phyloP scores from a whole-genome alignment of 257 asterid species.

The Thymus quinquecostatus region DNA sequence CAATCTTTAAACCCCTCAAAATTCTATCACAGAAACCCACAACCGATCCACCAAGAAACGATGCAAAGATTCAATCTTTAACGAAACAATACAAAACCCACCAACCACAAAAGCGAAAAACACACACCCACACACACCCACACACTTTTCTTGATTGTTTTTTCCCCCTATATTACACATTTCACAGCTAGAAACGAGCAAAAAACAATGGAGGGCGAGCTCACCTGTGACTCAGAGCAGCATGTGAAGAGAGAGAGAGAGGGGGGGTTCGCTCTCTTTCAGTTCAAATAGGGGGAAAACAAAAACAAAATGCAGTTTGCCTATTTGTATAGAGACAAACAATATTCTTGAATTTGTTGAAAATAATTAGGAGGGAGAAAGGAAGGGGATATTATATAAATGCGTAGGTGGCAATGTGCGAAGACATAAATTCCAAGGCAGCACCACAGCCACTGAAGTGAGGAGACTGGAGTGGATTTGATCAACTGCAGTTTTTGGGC shows the following conservation, averaged over 20 bases:
- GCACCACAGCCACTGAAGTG: conserved; percentile 44
- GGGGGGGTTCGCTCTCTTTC: conserved; percentile 1
- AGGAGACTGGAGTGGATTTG: conserved; percentile 19
- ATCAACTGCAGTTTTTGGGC: conserved; percentile 33
- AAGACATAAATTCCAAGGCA: conserved; percentile 37
- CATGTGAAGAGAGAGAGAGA: not conserved
- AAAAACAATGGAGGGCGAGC: conserved; percentile 23
- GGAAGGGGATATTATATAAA: conserved; percentile 31
- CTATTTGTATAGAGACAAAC: conserved; percentile 1
- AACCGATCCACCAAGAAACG: not conserved
- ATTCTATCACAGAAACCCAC: not conserved
- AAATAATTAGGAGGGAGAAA: not conserved
- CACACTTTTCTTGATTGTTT: not conserved
- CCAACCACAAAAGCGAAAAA: not conserved
- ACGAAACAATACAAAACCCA: not conserved
- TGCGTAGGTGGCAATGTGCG: conserved; percentile 38
- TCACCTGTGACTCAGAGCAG: conserved; percentile 32
- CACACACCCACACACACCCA: not conserved
- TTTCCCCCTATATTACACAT: not conserved
- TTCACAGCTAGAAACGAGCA: not conserved
- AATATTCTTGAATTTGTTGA: not conserved
- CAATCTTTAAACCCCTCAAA: conserved; percentile 1
- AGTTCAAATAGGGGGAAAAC: conserved; percentile 8
- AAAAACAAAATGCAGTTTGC: not conserved
- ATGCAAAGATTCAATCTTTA: conserved; percentile 13